These are phyloP conservation scores for Phyllachora maydis DNA, from an alignment of 2,329 filamentous ascomycete genomes.

Conservation along the genomic window DNA sequence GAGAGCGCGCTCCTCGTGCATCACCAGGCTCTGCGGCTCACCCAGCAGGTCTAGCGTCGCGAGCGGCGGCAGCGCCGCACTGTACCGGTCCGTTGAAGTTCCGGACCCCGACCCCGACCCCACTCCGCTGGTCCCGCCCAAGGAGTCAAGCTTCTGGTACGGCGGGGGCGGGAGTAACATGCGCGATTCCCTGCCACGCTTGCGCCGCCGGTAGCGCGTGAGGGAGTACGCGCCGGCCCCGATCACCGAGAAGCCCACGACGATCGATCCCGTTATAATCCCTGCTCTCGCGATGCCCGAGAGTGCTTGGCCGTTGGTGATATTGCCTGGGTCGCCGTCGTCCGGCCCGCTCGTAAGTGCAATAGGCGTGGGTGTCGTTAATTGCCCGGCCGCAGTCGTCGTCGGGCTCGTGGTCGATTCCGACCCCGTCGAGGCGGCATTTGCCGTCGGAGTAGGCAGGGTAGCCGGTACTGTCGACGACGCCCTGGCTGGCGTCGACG, in stretches of 20 bases:
- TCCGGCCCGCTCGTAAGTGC: too few species aligned
- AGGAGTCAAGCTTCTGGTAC: constrained; percentile 2
- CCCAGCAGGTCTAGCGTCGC: too few species aligned
- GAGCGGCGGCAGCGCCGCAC: too few species aligned
- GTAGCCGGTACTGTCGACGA: constrained; percentile 5
- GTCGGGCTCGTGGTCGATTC: background rate
- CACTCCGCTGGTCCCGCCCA: constrained; percentile 1
- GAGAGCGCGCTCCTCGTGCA: too few species aligned
- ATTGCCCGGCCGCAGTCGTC: background rate
- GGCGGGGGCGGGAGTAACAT: constrained; percentile 12
- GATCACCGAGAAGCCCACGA: constrained; percentile 5
- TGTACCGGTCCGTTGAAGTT: too few species aligned
- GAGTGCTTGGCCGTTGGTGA: too few species aligned
- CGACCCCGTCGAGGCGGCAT: constrained; percentile 1
- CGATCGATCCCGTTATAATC: constrained; percentile 9
- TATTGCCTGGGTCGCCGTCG: too few species aligned
- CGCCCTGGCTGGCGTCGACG: constrained; percentile 3
- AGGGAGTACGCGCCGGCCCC: constrained; percentile 6
- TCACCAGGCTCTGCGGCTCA: too few species aligned
- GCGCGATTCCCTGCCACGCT: constrained; percentile 9
- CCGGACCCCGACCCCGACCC: too few species aligned
- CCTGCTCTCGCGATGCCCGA: constrained; percentile 9
- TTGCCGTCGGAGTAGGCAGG: constrained; percentile 2
- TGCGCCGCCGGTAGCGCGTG: constrained; percentile 7
- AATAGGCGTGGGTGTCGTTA: too few species aligned